Base-by-base conservation (phyloP, 371 early-diverging fungal species). In the Capillidium heterosporum region DNA sequence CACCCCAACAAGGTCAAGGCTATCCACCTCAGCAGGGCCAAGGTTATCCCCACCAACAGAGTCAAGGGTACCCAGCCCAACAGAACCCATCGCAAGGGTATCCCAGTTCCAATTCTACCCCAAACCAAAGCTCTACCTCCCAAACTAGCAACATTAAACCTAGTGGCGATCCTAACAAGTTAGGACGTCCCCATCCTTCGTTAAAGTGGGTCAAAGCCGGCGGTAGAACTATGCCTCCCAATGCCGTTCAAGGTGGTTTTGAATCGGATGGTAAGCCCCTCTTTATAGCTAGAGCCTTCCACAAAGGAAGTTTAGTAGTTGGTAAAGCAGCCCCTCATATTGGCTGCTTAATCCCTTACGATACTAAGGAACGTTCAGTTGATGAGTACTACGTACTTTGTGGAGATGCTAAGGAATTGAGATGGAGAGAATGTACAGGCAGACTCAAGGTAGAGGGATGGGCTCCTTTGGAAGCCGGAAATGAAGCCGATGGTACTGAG, bases 381-480 rank as follows among this genome's bases (percentile, higher is more conserved):
- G 62, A 57, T 56, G 67, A 70, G 51, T 76, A 73, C 58, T 65
- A 67, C 59, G 66, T 76, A 0, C 60, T 76, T 27, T 65, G 68
- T 58, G 77, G 77, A 26, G 60, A 67, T 56, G 66, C 69, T 58
- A 62, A 57, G 54, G 48, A 67, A 35, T 59, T 72, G n/a, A 58
- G 62, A 21, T 76, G 75, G 75, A 61, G 67, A 27, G 61, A 63
- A 0, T 59, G 59, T 39, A 23, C 50, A 2, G 75, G 71, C 17
- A 29, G 32, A 17, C 44, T 57, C 46, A 56, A 58, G 48, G 56
- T 52, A 39, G 50, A 59, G 17, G 57, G 50, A 11, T 42, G 49
- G 24, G 32, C 43, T 1, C 65, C 60, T 19, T 65, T 76, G 24
- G 65, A 67, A 35, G 76, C 62, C 26, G 73, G 76, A 17, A 62